A percentile compares a stretch with the other conserved stretches of the same genome.
phyloP scores from a whole-genome alignment of 2,329 filamentous ascomycete genomes.

The Gyromitra esculenta region DNA sequence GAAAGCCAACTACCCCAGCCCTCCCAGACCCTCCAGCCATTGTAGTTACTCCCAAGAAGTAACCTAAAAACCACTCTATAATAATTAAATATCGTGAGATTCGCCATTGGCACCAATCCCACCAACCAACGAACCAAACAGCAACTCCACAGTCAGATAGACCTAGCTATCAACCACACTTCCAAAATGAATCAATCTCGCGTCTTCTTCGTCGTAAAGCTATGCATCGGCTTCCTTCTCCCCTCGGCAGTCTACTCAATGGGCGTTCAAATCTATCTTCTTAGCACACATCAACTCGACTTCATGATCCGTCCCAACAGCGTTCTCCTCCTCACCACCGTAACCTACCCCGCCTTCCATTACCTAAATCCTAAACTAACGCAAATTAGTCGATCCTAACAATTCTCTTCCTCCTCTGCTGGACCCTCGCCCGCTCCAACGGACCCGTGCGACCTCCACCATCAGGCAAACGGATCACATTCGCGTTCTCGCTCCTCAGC shows the following conservation, averaged over 20 bases:
- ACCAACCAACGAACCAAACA: background rate
- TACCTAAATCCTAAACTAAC: background rate
- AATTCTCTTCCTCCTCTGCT: conserved; percentile 41
- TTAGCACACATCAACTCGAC: conserved; percentile 39
- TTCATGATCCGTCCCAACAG: conserved; percentile 34
- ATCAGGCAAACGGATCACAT: conserved; percentile 45
- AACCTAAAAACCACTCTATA: background rate
- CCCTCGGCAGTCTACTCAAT: conserved; percentile 45
- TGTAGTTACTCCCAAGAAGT: background rate
- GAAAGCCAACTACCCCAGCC: background rate
- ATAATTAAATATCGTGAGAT: conserved; percentile 32
- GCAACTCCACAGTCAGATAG: no score
- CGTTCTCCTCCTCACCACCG: conserved; percentile 48
- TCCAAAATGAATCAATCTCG: conserved; percentile 37
- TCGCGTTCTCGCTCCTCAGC: conserved; percentile 38
- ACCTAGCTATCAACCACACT: background rate
- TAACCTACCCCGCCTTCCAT: background rate
- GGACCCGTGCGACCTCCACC: conserved; percentile 32
- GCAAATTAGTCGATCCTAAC: conserved; percentile 36
- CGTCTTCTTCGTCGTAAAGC: conserved; percentile 37
- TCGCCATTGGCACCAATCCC: background rate
- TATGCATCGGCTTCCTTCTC: conserved; percentile 47
- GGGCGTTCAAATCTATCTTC: conserved; percentile 42
- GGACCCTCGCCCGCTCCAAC: conserved; percentile 47
- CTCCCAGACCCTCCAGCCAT: conserved; percentile 1